phyloP scores from a whole-genome alignment of 164 flowering plant genomes.

The Vitis riparia region DNA sequence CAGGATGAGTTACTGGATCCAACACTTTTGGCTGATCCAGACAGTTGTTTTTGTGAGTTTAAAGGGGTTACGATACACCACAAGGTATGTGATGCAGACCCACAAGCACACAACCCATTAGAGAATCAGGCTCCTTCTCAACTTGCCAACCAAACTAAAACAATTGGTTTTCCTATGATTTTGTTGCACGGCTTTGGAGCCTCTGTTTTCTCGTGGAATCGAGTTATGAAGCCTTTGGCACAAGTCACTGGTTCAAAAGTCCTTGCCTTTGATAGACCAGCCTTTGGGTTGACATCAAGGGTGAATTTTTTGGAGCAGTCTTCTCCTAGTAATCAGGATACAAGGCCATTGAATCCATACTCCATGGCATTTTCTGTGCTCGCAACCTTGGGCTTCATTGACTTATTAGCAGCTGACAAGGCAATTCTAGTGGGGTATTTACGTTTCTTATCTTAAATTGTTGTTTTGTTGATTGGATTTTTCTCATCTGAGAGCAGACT shows the following conservation, averaged over 20 bases:
- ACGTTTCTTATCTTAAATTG: neutral
- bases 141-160: constrained; percentile 14
- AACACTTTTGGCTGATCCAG: constrained; percentile 70
- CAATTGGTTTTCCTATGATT: constrained; percentile 54
- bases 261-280: constrained; percentile 97
- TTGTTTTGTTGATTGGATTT: neutral
- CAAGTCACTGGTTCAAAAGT: constrained; percentile 55
- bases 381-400: constrained; percentile 74
- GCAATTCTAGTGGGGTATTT: constrained; percentile 81
- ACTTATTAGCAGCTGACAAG: constrained; percentile 64
- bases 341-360: constrained; percentile 66
- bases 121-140: constrained; percentile 28
- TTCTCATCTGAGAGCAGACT: neutral
- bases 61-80: constrained; percentile 81
- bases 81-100: constrained; percentile 54
- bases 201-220: constrained; percentile 84
- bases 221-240: constrained; percentile 77
- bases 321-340: constrained; percentile 19
- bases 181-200: constrained; percentile 95
- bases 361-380: constrained; percentile 77
- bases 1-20: constrained; percentile 87
- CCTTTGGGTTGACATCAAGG: constrained; percentile 93
- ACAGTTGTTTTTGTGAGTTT: constrained; percentile 81
- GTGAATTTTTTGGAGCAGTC: constrained; percentile 16
- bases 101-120: constrained; percentile 11